Percentiles rank a stretch among this genome's conserved stretches.
These are phyloP conservation scores for Phytopythium kandeliae DNA, from an alignment of 352 stramenopile genomes.

Conservation along the genomic window DNA sequence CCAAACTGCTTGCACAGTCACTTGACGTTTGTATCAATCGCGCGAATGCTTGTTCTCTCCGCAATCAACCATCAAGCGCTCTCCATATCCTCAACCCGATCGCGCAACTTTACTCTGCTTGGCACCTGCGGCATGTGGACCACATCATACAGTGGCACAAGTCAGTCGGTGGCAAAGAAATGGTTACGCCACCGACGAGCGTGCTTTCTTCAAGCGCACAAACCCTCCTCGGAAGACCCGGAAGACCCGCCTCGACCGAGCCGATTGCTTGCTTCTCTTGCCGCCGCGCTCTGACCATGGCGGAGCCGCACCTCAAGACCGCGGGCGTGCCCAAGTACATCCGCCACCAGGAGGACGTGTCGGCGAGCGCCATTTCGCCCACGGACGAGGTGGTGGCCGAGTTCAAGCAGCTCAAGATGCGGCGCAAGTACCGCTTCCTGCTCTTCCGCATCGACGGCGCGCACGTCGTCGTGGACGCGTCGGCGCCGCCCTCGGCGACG, in stretches of 20 bases:
- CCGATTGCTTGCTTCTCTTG: too few relatives aligned
- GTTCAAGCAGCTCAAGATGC: constrained; percentile 89
- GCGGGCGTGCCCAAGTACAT: constrained; percentile 72
- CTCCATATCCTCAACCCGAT: too few relatives aligned
- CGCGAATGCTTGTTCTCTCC: too few relatives aligned
- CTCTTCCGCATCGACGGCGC: constrained; percentile 79
- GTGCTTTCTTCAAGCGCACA: too few relatives aligned
- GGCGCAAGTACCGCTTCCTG: constrained; percentile 79
- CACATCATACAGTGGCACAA: not conserved
- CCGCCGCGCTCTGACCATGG: too few relatives aligned
- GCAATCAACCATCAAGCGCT: too few relatives aligned
- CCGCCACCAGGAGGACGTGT: constrained; percentile 68
- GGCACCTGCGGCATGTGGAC: not conserved
- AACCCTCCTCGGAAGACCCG: too few relatives aligned
- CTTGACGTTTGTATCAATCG: too few relatives aligned
- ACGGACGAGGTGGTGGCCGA: constrained; percentile 47
- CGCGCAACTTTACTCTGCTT: not conserved
- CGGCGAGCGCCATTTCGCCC: constrained; percentile 64
- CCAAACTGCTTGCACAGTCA: too few relatives aligned
- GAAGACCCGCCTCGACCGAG: too few relatives aligned
- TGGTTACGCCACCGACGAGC: too few relatives aligned
- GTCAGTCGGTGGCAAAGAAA: too few relatives aligned
- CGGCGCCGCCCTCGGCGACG: constrained; percentile 36
- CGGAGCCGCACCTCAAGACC: constrained; percentile 84
- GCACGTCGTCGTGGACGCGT: constrained; percentile 56